Base-by-base conservation (phyloP, 108 stramenopile genomes). In the Nitzschia sp. region DNA sequence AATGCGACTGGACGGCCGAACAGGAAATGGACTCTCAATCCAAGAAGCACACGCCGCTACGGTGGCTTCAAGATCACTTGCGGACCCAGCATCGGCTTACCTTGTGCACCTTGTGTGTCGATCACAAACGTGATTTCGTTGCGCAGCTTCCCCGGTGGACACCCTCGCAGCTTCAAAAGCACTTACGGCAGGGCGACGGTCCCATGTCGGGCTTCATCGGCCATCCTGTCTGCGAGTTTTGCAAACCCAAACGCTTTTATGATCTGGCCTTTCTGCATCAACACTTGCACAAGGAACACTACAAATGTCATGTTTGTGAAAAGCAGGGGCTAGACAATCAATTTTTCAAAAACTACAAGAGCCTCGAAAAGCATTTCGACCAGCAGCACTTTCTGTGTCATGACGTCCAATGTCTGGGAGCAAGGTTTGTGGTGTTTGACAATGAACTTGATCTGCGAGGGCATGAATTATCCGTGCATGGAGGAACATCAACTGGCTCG, bases 231-330 rank as follows among this genome's bases (percentile, higher is more conserved):
- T 96, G 95, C 72, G 90, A 92, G 64, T 94, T 96, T 63, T 96
- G 95, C 64, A 61, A 73, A 9, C 88, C 88, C 2, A 76, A 75
- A 33, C 72, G 92, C 9, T 92, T 91, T 33, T 94, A 96, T 66
- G 90, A 92, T 64, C 66, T 93, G 33, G 78, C 84, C 4, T 69
- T 79, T 27, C 61, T 96, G 30, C 87, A 96, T 66, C 68, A 80
- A 27, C 95, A 96, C 80, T 82, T 96, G 66, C 87, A 92, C 45
- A 80, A 88, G 72, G 88, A 93, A 13, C 95, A 96, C 72, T 94
- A 93, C 75, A 90, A 90, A 61, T 96, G 95, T 68, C 84, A 88
- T 71, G 73, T 96, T 45, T 66, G 95, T 58, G 85, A 94, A 53
- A 81, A 80, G 60, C 69, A 76, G 70, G 91, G 88, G 1, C 63